Base-by-base conservation (phyloP, 108 stramenopile genomes). In the Phaeodactylum tricornutum region DNA sequence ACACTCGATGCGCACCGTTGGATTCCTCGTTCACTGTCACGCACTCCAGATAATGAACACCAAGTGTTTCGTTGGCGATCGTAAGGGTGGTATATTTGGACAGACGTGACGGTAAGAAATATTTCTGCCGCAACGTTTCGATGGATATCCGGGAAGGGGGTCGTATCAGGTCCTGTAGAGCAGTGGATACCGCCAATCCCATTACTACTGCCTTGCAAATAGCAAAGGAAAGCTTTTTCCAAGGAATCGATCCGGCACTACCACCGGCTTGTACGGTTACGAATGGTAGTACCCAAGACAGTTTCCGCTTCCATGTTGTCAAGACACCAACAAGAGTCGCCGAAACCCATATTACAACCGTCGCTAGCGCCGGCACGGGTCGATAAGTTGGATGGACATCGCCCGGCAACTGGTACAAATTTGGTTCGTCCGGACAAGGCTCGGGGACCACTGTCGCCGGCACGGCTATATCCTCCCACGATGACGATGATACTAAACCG, bases 131-230 rank as follows among this genome's bases (percentile, higher is more conserved):
- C 36, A 89, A 50, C 19, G 45, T 45, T 8, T 53, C 19, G 16
- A 64, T 74, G 1, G 79, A 63, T 1, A 82, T 66, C n/a, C 83
- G 61, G 1, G 75, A 70, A 1, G 87, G 82, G 7, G 50, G 55
- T 2, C 47, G 50, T 14, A 75, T 55, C 17, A 51, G 15, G 28
- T 89, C 87, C 58, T 89, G 87, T 7, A 82, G 30, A 1, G 43
- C 27, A 0, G 66, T 16, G 22, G 46, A 55, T 21, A 64, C 26
- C 7, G 71, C 1, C 1, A 62, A 37, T 25, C 34, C 19, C 4
- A 50, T 48, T 4, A 57, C 26, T 6, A 70, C 34, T 23, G 62
- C 34, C 37, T 53, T 36, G 20, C 51, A 31, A 12, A 48, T 25
- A 28, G 50, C 24, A 22, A 43, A 38, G 22, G 4, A 43, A 5